These are phyloP conservation scores for Fusarium irregulare DNA, from an alignment of 2,329 filamentous ascomycete genomes.

Conservation along the genomic window DNA sequence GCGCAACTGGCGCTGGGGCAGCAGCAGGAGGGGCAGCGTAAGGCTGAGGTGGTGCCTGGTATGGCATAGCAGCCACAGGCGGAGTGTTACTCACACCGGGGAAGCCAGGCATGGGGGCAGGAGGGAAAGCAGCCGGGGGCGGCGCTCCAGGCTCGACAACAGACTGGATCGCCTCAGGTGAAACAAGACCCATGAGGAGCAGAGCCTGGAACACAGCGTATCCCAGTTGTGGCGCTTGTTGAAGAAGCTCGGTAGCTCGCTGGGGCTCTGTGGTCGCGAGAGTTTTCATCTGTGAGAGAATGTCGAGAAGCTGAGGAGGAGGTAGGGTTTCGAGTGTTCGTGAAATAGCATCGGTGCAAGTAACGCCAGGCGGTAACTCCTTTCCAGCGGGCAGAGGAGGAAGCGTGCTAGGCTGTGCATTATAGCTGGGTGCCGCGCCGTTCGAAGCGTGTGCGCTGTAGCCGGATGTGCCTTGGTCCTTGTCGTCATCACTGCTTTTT, in stretches of 20 bases:
- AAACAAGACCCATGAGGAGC: conserved; percentile 91
- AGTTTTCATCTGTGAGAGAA: conserved; percentile 93
- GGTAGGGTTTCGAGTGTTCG: conserved; percentile 88
- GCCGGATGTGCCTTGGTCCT: conserved; percentile 38
- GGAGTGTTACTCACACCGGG: conserved; percentile 54
- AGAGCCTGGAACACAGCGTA: conserved; percentile 97
- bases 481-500: conserved; percentile 72
- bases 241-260: conserved; percentile 86
- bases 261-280: conserved; percentile 84
- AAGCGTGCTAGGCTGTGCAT: conserved; percentile 63
- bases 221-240: conserved; percentile 89
- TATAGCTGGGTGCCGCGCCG: conserved; percentile 49
- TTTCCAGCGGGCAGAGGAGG: conserved; percentile 87
- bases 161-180: conserved; percentile 81
- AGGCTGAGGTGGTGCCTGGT: conserved; percentile 57
- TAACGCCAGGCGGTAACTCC: conserved; percentile 84
- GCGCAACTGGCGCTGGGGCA: conserved; percentile 51
- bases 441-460: conserved; percentile 49
- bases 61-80: conserved; percentile 58
- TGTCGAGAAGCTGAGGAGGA: conserved; percentile 89
- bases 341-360: conserved; percentile 90
- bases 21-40: conserved; percentile 52
- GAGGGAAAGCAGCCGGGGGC: conserved; percentile 53
- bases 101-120: conserved; percentile 49
- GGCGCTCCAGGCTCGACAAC: conserved; percentile 75